Base-by-base conservation (phyloP, 306 rosid genomes). In the Vicia villosa region DNA sequence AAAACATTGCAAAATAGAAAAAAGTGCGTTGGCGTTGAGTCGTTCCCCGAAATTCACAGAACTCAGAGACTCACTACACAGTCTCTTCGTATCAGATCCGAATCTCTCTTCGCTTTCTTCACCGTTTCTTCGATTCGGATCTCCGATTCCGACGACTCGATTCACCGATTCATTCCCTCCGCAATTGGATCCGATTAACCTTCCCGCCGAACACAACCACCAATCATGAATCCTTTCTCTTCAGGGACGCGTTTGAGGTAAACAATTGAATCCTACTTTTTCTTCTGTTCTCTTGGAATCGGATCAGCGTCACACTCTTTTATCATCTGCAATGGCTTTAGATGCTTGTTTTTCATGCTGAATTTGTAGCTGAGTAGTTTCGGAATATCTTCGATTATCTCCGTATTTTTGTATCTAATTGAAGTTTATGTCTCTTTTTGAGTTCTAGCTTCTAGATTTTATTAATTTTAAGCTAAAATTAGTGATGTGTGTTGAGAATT, bases 181-280 rank as follows among this genome's bases (percentile, higher is more conserved):
- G 54, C 70, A 34, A 74, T 81, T 76, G 83, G 92, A 88, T 87
- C 92, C 71, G 89, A 41, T 73, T 78, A 72, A 84, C 74, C 88
- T 85, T 72, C 82, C 3, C 21, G 8, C 17, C 57, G 37, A 15
- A 46, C 61, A 36, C 57, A 38, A 78, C 21, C 81, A 37, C 73
- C 86, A 77, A 81, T 72, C 84, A 94, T 94, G 99, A 94, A 94
- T 74, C 96, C 99, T 28, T 94, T 94, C 85, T 91, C 95, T 5
- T 94, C 99, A 40, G 96, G 95, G n/a, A 94, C 99, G 73, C 97
- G 99, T 54, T 84, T 94, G 77, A 84, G 99, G 99, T 94, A 47
- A 85, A 75, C 69, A 62, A 38, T 71, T 24, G 8, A 61, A 78
- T 68, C 79, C 20, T 65, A 34, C 34, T 46, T 36, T 77, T 52